Percentiles rank a stretch among this genome's conserved stretches.
Conservation (phyloP, 805 yeast species). For the Dipodascus geniculatus region DNA sequence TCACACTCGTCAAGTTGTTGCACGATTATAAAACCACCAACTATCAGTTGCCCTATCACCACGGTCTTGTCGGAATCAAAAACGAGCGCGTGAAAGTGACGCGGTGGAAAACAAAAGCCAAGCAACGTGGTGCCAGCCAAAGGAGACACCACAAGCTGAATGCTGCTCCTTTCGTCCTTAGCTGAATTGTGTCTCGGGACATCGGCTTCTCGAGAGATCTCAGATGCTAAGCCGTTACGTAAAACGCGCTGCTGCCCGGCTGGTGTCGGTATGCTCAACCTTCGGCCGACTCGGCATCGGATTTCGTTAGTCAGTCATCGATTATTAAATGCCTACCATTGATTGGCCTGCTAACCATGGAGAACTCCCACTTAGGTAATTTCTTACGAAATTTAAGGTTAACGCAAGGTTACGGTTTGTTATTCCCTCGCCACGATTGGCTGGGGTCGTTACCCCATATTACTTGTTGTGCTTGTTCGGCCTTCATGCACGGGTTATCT, state of each 20-base stretch:
- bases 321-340: not conserved
- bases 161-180: not conserved
- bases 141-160: no score
- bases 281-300: constrained; percentile 1
- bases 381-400: not conserved
- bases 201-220: not conserved
- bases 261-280: no score
- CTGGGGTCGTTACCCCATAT: not conserved
- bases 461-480: not conserved
- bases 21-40: not conserved
- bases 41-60: no score
- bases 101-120: not conserved
- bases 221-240: not conserved
- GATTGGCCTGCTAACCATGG: not conserved
- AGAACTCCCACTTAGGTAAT: not conserved
- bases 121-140: not conserved
- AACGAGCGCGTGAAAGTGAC: no score
- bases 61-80: no score
- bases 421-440: not conserved
- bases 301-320: not conserved
- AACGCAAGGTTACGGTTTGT: not conserved
- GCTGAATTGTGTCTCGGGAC: not conserved
- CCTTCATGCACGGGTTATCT: not conserved
- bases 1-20: not conserved
- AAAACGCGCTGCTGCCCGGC: no score